Evolutionary conservation across 768 basidiomycete species (phyloP).

Genomic region (Calocera cornea): DNA sequence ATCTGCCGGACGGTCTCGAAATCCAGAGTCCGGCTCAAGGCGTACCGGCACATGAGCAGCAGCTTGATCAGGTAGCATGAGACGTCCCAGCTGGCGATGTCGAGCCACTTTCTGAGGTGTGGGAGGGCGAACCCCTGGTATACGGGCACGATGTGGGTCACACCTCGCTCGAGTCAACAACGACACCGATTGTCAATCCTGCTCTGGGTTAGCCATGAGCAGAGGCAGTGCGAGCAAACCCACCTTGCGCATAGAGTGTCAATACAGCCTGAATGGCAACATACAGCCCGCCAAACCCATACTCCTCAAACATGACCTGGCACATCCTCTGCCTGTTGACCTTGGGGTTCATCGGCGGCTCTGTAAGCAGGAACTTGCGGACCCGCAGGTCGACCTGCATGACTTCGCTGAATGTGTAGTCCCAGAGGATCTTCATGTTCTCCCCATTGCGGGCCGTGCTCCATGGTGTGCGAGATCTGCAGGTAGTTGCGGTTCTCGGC

Average conservation of each 20-base stretch:
- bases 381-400: slow-evolving; percentile 76
- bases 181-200: slow-evolving; percentile 97
- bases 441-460: slow-evolving; percentile 98
- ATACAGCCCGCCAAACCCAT: slow-evolving; percentile 90
- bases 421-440: slow-evolving; percentile 96
- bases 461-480: slow-evolving; percentile 96
- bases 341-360: slow-evolving; percentile 98
- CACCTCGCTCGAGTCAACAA: slow-evolving; percentile 99
- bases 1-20: slow-evolving; percentile 98
- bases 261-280: slow-evolving; percentile 98
- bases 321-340: slow-evolving; percentile 86
- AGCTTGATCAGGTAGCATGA: slow-evolving; percentile 98
- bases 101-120: slow-evolving; percentile 83
- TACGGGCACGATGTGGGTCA: slow-evolving; percentile 97
- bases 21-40: slow-evolving; percentile 97
- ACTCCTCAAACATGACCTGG: slow-evolving; percentile 99
- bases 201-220: not conserved
- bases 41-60: slow-evolving; percentile 98
- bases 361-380: slow-evolving; percentile 82
- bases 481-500: slow-evolving; percentile 87
- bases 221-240: slow-evolving; percentile 11
- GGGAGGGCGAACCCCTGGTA: slow-evolving; percentile 95
- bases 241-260: slow-evolving; percentile 98
- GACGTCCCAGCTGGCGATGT: slow-evolving; percentile 96
- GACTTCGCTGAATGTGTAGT: slow-evolving; percentile 97